Base-by-base conservation (phyloP, 2,329 filamentous ascomycete genomes). In the Trichoderma sp. region DNA sequence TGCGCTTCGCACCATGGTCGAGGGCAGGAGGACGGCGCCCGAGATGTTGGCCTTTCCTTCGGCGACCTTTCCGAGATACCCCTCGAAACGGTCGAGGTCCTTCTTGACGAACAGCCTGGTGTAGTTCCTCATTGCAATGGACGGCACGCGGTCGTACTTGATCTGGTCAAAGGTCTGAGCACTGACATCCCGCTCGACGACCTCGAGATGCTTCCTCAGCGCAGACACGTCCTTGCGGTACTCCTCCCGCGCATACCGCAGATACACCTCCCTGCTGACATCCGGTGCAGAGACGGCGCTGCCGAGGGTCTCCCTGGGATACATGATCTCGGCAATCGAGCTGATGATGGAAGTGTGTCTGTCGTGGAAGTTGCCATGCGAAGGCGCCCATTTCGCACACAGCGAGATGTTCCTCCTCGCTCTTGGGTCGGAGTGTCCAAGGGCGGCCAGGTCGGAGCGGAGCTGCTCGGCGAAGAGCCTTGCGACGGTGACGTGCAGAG, bases 331-430 rank as follows among this genome's bases (percentile, higher is more conserved):
- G 5, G 85, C 82, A 63, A 88, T 87, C 14, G 82, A 80, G 52
- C 81, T 83, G 39, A 82, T 78, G 66, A 88, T 79, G 68, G 82
- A 81, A 2, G 85, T 88, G 67, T 86, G 81, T 67, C 81, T 81
- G 72, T 88, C 86, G 68, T 87, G 85, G 68, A 85, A 84, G 44
- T 77, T 78, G 41, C 80, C 79, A 19, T 81, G 78, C 0, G 81
- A 81, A 1, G 86, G 86, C 1, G 85, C 83, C 86, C 85, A 88
- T 67, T 88, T 88, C 2, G 79, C 84, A 63, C 83, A 85, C 0
- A 88, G 79, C 0, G 83, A 86, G 62, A 88, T 80, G 15, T 72
- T 73, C 28, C 76, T 77, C 69, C 78, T 77, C 7, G 78, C 78
- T 50, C 77, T 75, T 17, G 74, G 70, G 34, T 81, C 76, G 10